Conservation (phyloP, 139 green algal species). For the Limnomonas spitsbergensis region DNA sequence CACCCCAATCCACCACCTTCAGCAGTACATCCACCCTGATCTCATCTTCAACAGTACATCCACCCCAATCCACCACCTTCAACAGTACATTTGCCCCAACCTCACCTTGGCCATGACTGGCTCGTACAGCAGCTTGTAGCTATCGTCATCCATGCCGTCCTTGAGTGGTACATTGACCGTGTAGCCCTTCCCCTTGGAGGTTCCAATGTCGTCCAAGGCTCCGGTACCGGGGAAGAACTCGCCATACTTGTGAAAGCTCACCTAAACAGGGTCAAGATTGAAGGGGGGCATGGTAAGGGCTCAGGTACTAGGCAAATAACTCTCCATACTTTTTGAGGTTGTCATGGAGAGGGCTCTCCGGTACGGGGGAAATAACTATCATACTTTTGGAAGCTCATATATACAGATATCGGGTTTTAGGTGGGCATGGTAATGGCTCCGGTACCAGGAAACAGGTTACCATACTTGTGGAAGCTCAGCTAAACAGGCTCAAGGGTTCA, state of each 20-base stretch:
- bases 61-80: neutral
- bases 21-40: too few species aligned
- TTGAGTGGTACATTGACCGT: constrained; percentile 79
- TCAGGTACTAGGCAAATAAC: too few species aligned
- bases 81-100: neutral
- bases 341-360: neutral
- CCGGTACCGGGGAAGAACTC: constrained; percentile 98
- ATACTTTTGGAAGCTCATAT: too few species aligned
- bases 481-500: constrained; percentile 20
- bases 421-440: too few species aligned
- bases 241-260: constrained; percentile 93
- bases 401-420: too few species aligned
- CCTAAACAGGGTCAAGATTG: constrained; percentile 32
- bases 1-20: too few species aligned
- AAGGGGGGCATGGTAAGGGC: neutral
- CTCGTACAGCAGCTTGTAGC: constrained; percentile 90
- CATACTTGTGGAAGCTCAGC: constrained; percentile 92
- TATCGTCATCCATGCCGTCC: constrained; percentile 95
- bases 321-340: neutral
- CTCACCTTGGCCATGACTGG: constrained; percentile 83
- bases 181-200: constrained; percentile 72
- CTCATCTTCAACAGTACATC: too few species aligned
- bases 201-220: constrained; percentile 73
- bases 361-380: neutral
- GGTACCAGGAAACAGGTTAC: constrained; percentile 97